Base-by-base conservation (phyloP, 345 rosid species). In the Gynandropsis gynandra region DNA sequence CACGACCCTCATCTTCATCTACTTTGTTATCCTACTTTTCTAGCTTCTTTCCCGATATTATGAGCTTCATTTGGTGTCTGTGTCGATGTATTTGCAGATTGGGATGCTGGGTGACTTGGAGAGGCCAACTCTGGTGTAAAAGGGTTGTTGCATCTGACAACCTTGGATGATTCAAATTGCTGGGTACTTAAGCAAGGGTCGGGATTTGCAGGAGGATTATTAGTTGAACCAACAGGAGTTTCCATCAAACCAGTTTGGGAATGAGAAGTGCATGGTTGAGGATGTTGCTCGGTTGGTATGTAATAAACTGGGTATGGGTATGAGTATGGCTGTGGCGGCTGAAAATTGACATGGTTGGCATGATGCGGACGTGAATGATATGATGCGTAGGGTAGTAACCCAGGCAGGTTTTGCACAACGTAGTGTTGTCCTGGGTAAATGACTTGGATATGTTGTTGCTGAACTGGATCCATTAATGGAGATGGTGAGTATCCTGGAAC, bases 1-100 rank as follows among this genome's bases (percentile, higher is more conserved):
- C 68, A 43, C 65, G 77, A 11, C 69, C 62, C 52, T 70, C 69
- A 24, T 85, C 85, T 10, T 80, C 87, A 21, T 74, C 80, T 44
- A 62, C 56, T 54, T 77, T 71, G 11, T 58, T 67, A 48, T 56
- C 27, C 16, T 44, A 66, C 31, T 56, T 64, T 9, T 54, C 50
- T n/a, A 56, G 47, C 56, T 56, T 79, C 85, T 56, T 54, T 15
- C 9, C 68, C 49, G 62, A 73, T 59, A 50, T 52, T 72, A 34
- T 62, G 14, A 38, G 42, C 62, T 56, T 64, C 43, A 73, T 52
- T 63, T 60, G 74, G 69, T 68, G 54, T 45, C 70, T 74, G 47
- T 55, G 34, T 42, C 7, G 55, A 42, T 56, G 76, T 40, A 52
- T 59, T 73, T 55, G 76, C 42, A 63, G 61, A 63, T 16, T 61